A percentile compares a stretch with the other conserved stretches of the same genome.
These are phyloP conservation scores for Collybia nuda DNA, from an alignment of 768 basidiomycete species.

Conservation along the genomic window DNA sequence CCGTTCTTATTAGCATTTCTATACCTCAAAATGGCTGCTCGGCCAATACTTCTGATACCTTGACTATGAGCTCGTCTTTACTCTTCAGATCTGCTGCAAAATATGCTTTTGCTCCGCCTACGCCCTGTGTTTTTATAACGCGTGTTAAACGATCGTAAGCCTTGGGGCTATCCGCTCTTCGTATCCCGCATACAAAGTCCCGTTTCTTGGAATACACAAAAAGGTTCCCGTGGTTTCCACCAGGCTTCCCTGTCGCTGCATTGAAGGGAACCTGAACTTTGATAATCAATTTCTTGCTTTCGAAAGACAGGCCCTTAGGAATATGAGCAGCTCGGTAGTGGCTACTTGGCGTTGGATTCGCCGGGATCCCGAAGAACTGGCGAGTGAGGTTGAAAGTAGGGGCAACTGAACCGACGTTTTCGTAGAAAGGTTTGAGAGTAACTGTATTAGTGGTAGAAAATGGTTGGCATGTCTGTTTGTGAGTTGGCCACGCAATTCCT, in stretches of 20 bases:
- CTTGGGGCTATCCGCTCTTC: constrained; percentile 24
- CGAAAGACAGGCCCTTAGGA: constrained; percentile 14
- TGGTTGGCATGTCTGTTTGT: constrained; percentile 46
- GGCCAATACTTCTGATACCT: constrained; percentile 49
- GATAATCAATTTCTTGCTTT: constrained; percentile 44
- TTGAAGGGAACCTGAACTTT: constrained; percentile 51
- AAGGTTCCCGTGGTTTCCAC: constrained; percentile 21
- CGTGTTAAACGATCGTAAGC: constrained; percentile 41
- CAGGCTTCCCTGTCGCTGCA: constrained; percentile 3
- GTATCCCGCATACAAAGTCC: constrained; percentile 47
- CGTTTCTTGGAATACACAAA: constrained; percentile 54
- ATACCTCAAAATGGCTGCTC: constrained; percentile 51
- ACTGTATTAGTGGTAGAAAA: constrained; percentile 44
- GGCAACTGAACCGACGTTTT: constrained; percentile 4
- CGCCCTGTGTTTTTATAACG: constrained; percentile 34
- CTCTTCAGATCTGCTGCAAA: constrained; percentile 52
- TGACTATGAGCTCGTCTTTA: constrained; percentile 47
- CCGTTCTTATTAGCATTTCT: too few relatives aligned
- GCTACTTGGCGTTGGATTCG: constrained; percentile 12
- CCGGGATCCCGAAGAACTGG: constrained; percentile 23
- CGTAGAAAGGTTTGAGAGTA: constrained; percentile 45
- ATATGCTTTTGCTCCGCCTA: constrained; percentile 43
- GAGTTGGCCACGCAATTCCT: constrained; percentile 48
- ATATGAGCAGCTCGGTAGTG: constrained; percentile 21
- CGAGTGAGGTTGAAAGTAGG: constrained; percentile 30